These are phyloP conservation scores for Jamesozyma spencerorum DNA, from an alignment of 805 yeast genomes.

Conservation along the genomic window DNA sequence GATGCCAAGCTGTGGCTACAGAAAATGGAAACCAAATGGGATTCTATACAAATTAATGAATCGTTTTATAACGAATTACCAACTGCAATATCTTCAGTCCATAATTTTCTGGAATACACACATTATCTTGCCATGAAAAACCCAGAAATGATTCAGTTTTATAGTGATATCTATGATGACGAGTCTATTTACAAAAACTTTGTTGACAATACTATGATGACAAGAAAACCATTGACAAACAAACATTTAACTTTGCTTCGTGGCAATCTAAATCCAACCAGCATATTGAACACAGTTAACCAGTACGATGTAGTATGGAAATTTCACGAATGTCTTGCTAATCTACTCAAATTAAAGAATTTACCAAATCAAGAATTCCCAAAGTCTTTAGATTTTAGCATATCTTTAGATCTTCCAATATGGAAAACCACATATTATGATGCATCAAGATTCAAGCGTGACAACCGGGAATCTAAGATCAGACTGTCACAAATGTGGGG, in stretches of 20 bases:
- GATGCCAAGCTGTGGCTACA: conserved; percentile 22
- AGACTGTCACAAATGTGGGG: conserved; percentile 23
- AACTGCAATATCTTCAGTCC: conserved; percentile 12
- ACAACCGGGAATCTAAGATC: conserved; percentile 16
- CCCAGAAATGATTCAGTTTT: conserved; percentile 17
- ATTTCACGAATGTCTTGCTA: conserved; percentile 32
- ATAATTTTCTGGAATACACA: conserved; percentile 20
- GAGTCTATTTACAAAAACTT: conserved; percentile 20
- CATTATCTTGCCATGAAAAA: conserved; percentile 16
- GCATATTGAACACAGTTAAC: conserved; percentile 26
- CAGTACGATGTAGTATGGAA: conserved; percentile 37
- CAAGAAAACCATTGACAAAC: conserved; percentile 18
- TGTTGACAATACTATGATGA: conserved; percentile 19
- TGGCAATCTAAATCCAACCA: conserved; percentile 17
- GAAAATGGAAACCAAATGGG: conserved; percentile 25
- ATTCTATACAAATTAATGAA: conserved; percentile 2
- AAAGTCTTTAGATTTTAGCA: conserved; percentile 10
- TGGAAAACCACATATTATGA: conserved; percentile 9
- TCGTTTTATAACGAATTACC: conserved; percentile 12
- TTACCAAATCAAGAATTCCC: conserved; percentile 20
- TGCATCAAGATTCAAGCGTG: conserved; percentile 11
- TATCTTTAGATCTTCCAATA: conserved; percentile 10
- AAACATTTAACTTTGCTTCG: conserved; percentile 13
- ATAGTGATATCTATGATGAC: conserved; percentile 24
- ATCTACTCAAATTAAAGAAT: conserved; percentile 28